These are phyloP conservation scores for Talaromyces sp. DNA, from an alignment of 2,329 filamentous ascomycete genomes.

Conservation along the genomic window DNA sequence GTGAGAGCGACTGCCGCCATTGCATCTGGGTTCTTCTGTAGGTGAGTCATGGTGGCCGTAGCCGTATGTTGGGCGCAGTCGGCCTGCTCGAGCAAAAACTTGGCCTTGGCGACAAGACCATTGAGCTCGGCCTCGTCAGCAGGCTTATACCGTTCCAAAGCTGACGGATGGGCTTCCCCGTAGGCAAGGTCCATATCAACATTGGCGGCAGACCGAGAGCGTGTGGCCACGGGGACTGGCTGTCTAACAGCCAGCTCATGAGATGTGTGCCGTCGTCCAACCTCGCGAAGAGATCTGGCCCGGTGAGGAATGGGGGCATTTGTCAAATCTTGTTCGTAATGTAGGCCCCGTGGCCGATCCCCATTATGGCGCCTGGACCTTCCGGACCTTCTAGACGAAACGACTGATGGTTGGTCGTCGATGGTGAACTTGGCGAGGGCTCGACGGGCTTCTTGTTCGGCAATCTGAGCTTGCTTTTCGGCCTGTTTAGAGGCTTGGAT, in stretches of 20 bases:
- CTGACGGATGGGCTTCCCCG: conserved; percentile 70
- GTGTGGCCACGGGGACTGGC: conserved; percentile 18
- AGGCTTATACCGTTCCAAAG: conserved; percentile 43
- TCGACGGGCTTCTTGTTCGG: conserved; percentile 20
- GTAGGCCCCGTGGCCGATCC: conserved; percentile 13
- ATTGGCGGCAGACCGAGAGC: conserved; percentile 29
- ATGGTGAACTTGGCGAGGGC: conserved; percentile 45
- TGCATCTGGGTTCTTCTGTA: conserved; percentile 80
- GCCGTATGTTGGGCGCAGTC: conserved; percentile 85
- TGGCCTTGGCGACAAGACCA: conserved; percentile 68
- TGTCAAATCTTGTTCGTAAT: conserved; percentile 11
- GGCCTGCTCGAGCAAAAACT: conserved; percentile 75
- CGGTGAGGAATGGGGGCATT: conserved; percentile 3
- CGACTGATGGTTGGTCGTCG: conserved; percentile 43
- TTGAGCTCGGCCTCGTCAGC: conserved; percentile 56
- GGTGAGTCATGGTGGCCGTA: conserved; percentile 72
- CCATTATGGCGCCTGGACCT: conserved; percentile 17
- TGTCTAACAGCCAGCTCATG: conserved; percentile 28
- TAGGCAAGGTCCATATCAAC: conserved; percentile 93
- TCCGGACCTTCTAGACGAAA: conserved; percentile 39
- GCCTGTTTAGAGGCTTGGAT: conserved; percentile 67
- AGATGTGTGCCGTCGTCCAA: conserved; percentile 36
- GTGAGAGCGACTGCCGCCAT: conserved; percentile 92
- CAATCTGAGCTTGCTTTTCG: conserved; percentile 57
- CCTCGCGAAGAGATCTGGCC: conserved; percentile 14